Conservation (phyloP, 352 stramenopile genomes). For the Globisporangium nagaii region DNA sequence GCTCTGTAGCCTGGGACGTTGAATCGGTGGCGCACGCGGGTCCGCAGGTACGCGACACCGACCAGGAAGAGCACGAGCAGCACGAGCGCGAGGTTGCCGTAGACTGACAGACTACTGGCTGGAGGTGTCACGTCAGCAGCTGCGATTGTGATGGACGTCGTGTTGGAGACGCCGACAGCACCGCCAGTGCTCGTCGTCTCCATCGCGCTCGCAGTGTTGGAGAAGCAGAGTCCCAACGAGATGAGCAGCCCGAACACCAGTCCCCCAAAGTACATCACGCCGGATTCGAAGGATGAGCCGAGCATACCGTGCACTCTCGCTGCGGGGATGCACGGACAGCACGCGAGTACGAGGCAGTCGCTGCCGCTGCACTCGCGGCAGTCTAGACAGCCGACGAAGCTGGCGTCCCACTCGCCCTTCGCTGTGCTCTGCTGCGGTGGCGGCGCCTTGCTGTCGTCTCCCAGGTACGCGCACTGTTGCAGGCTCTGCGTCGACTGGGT, state of each 20-base stretch:
- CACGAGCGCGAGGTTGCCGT: slow-evolving; percentile 12
- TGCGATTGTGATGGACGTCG: not conserved
- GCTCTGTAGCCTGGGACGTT: slow-evolving; percentile 29
- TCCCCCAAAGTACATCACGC: slow-evolving; percentile 36
- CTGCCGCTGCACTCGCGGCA: not conserved
- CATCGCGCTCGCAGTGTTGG: slow-evolving; percentile 1
- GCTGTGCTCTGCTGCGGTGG: too few species aligned
- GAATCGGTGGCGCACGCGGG: slow-evolving; percentile 32
- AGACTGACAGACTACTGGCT: not conserved
- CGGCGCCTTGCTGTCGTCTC: not conserved
- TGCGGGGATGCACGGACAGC: slow-evolving; percentile 37
- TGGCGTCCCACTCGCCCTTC: slow-evolving; percentile 1
- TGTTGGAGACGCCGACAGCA: too few species aligned
- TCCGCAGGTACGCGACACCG: slow-evolving; percentile 32
- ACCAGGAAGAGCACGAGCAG: slow-evolving; percentile 30
- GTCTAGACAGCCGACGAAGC: slow-evolving; percentile 1
- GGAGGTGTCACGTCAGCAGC: not conserved
- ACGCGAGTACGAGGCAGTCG: slow-evolving; percentile 10
- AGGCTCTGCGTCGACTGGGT: slow-evolving; percentile 8
- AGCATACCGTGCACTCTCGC: slow-evolving; percentile 32
- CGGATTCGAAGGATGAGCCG: slow-evolving; percentile 28
- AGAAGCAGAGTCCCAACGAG: slow-evolving; percentile 24
- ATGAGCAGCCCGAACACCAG: slow-evolving; percentile 31
- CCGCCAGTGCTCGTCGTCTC: not conserved
- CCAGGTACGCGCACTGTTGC: not conserved